Evolutionary conservation across 1,139 yeast species (phyloP).

Genomic region (Suhomyces atakaporum): DNA sequence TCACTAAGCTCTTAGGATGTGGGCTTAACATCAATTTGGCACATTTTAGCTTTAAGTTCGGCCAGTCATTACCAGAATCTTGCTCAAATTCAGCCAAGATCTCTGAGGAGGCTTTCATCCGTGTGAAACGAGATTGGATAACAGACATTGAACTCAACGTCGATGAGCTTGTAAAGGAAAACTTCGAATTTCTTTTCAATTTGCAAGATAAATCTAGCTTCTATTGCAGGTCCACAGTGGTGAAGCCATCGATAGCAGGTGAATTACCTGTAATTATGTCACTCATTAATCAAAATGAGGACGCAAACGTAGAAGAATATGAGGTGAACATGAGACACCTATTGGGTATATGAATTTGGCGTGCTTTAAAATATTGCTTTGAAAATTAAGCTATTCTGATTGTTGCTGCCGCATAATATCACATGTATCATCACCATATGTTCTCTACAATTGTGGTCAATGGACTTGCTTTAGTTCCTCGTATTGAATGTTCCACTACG

Average conservation of each 20-base stretch:
- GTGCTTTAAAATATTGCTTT: no score
- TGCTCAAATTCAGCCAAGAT: not conserved
- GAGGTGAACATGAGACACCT: slow-evolving; percentile 8
- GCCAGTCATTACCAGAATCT: slow-evolving; percentile 2
- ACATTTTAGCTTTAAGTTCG: slow-evolving; percentile 15
- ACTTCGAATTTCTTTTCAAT: slow-evolving; percentile 6
- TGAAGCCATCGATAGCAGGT: slow-evolving; percentile 5
- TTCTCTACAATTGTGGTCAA: no score
- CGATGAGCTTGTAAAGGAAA: slow-evolving; percentile 2
- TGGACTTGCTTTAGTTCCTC: not conserved
- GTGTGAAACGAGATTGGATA: not conserved
- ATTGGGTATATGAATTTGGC: slow-evolving; percentile 1
- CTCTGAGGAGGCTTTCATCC: not conserved
- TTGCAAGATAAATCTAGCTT: slow-evolving; percentile 17
- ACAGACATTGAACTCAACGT: slow-evolving; percentile 3
- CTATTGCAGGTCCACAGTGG: slow-evolving; percentile 24
- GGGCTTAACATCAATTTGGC: slow-evolving; percentile 60
- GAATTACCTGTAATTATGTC: slow-evolving; percentile 31
- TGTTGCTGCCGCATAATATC: no score
- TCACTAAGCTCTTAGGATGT: slow-evolving; percentile 59
- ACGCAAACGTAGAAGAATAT: slow-evolving; percentile 2
- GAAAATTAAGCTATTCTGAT: no score
- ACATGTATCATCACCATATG: no score
- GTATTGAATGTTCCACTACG: no score
- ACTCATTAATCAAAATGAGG: slow-evolving; percentile 22